Percentiles rank a stretch among this genome's conserved stretches.
Conservation (phyloP, 352 stramenopile genomes). For the Aphanomyces stellatus region DNA sequence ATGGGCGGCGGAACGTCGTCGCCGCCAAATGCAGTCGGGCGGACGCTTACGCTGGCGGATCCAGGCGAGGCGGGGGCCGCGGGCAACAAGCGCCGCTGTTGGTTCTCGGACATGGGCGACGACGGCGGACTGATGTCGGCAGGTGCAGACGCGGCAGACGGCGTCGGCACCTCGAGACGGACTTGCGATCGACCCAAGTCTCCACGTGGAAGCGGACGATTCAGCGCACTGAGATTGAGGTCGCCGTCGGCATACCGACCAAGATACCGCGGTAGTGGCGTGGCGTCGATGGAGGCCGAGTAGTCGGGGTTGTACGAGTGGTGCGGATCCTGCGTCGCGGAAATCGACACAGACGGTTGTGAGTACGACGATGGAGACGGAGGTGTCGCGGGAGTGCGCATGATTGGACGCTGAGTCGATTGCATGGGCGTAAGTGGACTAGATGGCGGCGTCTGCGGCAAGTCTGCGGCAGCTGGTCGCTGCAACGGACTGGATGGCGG, state of each 20-base stretch:
- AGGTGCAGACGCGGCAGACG: conserved; percentile 13
- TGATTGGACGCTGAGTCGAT: background rate
- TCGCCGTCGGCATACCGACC: conserved; percentile 27
- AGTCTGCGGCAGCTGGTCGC: background rate
- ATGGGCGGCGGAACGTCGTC: conserved; percentile 7
- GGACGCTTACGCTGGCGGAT: conserved; percentile 1
- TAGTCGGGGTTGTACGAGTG: conserved; percentile 70
- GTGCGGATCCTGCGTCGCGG: conserved; percentile 60
- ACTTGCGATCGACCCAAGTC: conserved; percentile 72
- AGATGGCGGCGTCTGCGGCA: conserved; percentile 2
- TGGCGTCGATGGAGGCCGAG: conserved; percentile 72
- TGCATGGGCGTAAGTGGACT: background rate
- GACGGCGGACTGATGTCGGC: conserved; percentile 42
- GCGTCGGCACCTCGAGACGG: conserved; percentile 51
- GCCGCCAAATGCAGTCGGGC: background rate
- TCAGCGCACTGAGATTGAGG: conserved; percentile 38
- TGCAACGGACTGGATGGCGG: conserved; percentile 4
- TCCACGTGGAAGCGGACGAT: conserved; percentile 64
- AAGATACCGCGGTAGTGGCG: conserved; percentile 66
- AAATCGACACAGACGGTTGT: conserved; percentile 67
- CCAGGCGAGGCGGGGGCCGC: conserved; percentile 25
- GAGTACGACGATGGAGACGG: conserved; percentile 57
- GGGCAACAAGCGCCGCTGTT: conserved; percentile 12
- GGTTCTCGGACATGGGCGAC: conserved; percentile 27
- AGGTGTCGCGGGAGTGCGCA: conserved; percentile 11